Percentiles rank a stretch among this genome's conserved stretches.
Conservation (phyloP, 257 asterid species). For the Primulina eburnea region DNA sequence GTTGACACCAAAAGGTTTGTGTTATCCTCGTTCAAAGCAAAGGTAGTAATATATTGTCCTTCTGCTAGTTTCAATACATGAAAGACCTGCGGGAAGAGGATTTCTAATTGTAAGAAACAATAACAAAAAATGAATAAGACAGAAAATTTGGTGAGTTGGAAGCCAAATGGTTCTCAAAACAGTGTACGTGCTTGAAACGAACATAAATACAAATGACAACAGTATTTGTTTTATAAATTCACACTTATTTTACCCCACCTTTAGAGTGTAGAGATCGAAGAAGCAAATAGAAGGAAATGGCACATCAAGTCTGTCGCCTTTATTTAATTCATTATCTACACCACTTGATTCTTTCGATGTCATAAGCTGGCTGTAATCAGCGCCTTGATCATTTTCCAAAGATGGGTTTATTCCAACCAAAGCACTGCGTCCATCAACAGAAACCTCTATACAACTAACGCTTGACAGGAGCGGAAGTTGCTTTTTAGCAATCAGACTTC, state of each 20-base stretch:
- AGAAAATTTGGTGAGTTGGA: neutral
- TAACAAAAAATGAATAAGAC: neutral
- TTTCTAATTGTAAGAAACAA: constrained; percentile 17
- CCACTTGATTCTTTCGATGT: constrained; percentile 23
- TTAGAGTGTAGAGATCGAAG: constrained; percentile 67
- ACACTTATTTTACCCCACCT: constrained; percentile 41
- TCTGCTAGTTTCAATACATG: constrained; percentile 65
- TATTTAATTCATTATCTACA: constrained; percentile 43
- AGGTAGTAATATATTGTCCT: constrained; percentile 72
- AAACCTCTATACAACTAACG: constrained; percentile 82
- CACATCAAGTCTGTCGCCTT: constrained; percentile 43
- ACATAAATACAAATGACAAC: constrained; percentile 4
- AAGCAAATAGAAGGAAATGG: constrained; percentile 83
- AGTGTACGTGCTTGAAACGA: neutral
- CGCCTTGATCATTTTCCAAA: constrained; percentile 47
- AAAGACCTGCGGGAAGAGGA: constrained; percentile 48
- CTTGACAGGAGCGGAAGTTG: constrained; percentile 58
- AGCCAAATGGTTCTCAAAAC: constrained; percentile 6
- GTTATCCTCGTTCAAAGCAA: constrained; percentile 77
- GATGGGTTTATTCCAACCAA: constrained; percentile 77
- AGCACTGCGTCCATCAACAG: constrained; percentile 74
- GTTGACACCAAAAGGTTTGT: constrained; percentile 92
- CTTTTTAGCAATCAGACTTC: constrained; percentile 56
- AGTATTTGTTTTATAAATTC: constrained; percentile 6
- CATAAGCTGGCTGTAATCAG: constrained; percentile 28